Base-by-base conservation (phyloP, 2,329 filamentous ascomycete genomes). In the Tolypocladium tropicale region DNA sequence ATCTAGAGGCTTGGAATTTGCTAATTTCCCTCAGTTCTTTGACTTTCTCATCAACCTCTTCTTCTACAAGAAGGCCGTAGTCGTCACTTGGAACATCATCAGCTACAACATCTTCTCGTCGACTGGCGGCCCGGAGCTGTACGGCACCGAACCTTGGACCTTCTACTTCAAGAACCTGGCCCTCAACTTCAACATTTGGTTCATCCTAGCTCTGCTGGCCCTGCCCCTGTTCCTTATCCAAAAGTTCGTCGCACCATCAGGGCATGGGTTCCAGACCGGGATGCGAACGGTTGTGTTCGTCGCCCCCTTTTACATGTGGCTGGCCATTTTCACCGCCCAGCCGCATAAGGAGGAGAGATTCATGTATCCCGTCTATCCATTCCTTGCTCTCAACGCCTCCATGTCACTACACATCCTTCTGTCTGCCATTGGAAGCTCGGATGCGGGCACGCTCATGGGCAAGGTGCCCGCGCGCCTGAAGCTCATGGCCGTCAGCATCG, bases 261-360 rank as follows among this genome's bases (percentile, higher is more conserved):
- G 78, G 12, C 78, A 84, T 16, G 84, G 84, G 4, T 83, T 86
- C 57, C 80, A 88, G 60, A 88, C 85, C 1, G 80, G 88, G 1
- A 72, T 95, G 55, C 85, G 91, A 37, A 89, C 86, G 11, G 65
- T 95, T 52, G 82, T 93, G 23, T 90, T 96, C 62, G 77, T 93
- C 55, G 74, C 83, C 0, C 94, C 94, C 0, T 95, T 97, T 71
- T 99, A 97, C 69, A 79, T 96, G 67, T 99, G 94, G 94, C 80
- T 99, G 32, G 82, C 74, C 4, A 94, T 97, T 59, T 97, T 99
- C 74, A 93, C 89, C 0, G 69, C 88, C 10, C 94, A 99, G 68
- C 90, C 94, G 18, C 94, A 99, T 74, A 99, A 99, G 67, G 94
- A 99, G 70, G 94, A 99, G 72, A 81, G 94, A 7, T 99, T 99